Base-by-base conservation (phyloP, 2,329 filamentous ascomycete genomes). In the Calonectria leucothoes region DNA sequence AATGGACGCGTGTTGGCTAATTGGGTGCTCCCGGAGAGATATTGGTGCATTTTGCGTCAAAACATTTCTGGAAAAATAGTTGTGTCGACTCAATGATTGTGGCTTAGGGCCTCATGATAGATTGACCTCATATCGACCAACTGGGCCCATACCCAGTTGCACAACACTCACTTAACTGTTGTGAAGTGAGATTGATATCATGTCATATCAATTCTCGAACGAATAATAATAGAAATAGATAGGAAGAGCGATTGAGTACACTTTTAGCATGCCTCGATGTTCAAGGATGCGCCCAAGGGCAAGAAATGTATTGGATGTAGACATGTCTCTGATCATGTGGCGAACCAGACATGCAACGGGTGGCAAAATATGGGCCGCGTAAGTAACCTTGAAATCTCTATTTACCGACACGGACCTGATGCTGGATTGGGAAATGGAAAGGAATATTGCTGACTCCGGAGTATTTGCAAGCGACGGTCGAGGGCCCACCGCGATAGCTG, bases 401-500 rank as follows among this genome's bases (percentile, higher is more conserved):
- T 11, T 39, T 48, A 11, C 11, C 12, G 20, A 23, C n/a, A 33
- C 45, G 27, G 64, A 15, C 37, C 12, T 25, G 35, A 15, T 45
- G 37, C 45, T 33, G 20, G 31, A 52, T 48, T 39, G 42, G 35
- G 64, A 42, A 45, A 52, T 20, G 29, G n/a, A 37, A n/a, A 64
- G 35, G n/a, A 63, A 51, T 12, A 12, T 4, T 45, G 63, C 20
- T 33, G 52, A 51, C 48, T 27, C n/a, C 37, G 35, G 45, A 25
- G 61, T 61, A 61, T 29, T 66, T 45, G 55, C 55, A 68, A 64
- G 33, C 64, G 64, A 51, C 20, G 45, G 45, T 17, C 3, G 20
- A 8, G 12, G 70, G 48, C 45, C 70, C 70, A 68, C 64, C 35
- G 25, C 23, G 64, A 57, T 42, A 23, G 27, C 64, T 48, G 27